These are phyloP conservation scores for Umbelopsis sp. DNA, from an alignment of 192 early-diverging fungal species.

Conservation along the genomic window DNA sequence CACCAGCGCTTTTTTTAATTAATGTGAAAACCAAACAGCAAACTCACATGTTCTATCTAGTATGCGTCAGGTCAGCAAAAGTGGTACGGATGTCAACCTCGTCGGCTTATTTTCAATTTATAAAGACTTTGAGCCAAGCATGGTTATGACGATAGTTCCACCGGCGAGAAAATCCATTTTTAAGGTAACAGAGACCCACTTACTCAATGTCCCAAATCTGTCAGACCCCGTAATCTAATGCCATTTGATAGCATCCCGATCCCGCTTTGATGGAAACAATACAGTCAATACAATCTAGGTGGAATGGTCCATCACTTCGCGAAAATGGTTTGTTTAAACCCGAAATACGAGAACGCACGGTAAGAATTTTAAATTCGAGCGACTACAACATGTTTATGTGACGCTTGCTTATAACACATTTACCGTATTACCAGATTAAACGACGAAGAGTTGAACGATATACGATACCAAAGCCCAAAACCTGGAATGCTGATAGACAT, in stretches of 20 bases:
- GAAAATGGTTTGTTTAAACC: conserved; percentile 12
- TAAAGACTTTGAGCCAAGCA: conserved; percentile 48
- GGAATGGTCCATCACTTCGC: conserved; percentile 24
- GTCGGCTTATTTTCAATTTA: conserved; percentile 51
- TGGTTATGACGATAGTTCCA: conserved; percentile 40
- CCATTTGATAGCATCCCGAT: conserved; percentile 41
- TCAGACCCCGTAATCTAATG: not conserved
- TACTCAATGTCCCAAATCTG: not conserved
- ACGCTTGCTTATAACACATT: too few relatives aligned
- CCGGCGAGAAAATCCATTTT: conserved; percentile 39
- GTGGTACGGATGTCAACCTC: conserved; percentile 46
- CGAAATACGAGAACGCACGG: conserved; percentile 2
- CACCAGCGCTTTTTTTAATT: not conserved
- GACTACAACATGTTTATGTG: too few relatives aligned
- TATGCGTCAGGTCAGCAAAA: conserved; percentile 36
- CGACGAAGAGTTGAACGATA: conserved; percentile 44
- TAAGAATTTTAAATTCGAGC: not conserved
- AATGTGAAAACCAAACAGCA: not conserved
- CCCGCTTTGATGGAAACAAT: conserved; percentile 30
- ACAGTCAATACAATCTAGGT: conserved; percentile 37
- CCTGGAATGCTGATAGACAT: conserved; percentile 26
- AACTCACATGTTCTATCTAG: conserved; percentile 25
- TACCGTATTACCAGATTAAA: conserved; percentile 26
- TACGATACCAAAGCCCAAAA: conserved; percentile 40
- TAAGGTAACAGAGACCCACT: conserved; percentile 17